Percentiles rank a stretch among this genome's conserved stretches.
phyloP scores from a whole-genome alignment of 441 rosid species.

The Theobroma grandiflorum region DNA sequence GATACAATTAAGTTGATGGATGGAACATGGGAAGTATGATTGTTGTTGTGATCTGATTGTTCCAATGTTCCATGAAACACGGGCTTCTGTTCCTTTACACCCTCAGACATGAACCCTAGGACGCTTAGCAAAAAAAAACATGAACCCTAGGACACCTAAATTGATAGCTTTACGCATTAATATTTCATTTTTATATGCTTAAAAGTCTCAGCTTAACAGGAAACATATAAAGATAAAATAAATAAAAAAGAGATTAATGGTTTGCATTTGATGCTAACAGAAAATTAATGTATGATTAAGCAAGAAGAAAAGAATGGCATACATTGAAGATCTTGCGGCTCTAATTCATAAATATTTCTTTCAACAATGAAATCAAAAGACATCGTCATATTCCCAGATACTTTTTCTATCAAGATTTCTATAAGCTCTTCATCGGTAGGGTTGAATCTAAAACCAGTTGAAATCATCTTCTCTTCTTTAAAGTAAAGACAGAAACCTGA shows the following conservation, averaged over 20 bases:
- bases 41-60: too few species aligned
- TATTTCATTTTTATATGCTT: neutral
- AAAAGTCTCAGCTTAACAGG: too few species aligned
- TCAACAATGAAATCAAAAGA: constrained; percentile 37
- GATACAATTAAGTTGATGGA: too few species aligned
- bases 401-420: constrained; percentile 34
- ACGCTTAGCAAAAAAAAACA: too few species aligned
- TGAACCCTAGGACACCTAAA: too few species aligned
- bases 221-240: too few species aligned
- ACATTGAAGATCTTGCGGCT: constrained; percentile 42
- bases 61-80: too few species aligned
- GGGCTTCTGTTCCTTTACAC: too few species aligned
- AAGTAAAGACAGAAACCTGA: neutral
- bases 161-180: neutral
- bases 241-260: too few species aligned
- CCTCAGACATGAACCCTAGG: neutral
- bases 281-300: too few species aligned
- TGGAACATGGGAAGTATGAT: too few species aligned
- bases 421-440: constrained; percentile 47
- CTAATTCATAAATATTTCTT: constrained; percentile 33
- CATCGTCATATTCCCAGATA: constrained; percentile 19
- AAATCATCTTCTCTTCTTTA: constrained; percentile 30
- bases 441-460: constrained; percentile 42
- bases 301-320: neutral
- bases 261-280: too few species aligned